A percentile compares a stretch with the other conserved stretches of the same genome.
These are phyloP conservation scores for Kodamaea kaohsiungensis DNA, from an alignment of 805 yeast genomes.

Conservation along the genomic window DNA sequence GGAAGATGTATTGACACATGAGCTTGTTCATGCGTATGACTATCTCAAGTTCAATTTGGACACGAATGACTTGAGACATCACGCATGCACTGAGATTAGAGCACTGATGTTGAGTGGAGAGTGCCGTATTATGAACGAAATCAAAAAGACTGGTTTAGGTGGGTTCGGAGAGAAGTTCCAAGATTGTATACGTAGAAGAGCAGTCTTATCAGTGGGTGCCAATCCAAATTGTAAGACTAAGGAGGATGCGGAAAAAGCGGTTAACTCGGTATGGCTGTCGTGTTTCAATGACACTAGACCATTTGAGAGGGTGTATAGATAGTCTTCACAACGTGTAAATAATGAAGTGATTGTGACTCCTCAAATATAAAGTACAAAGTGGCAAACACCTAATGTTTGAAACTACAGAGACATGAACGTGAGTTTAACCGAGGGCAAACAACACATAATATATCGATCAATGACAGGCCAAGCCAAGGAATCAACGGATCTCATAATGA, in stretches of 20 bases:
- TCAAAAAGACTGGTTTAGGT: conserved; percentile 53
- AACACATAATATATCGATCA: too few species aligned
- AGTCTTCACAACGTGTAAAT: neutral
- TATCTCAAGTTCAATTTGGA: conserved; percentile 84
- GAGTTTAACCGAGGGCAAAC: too few species aligned
- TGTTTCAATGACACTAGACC: conserved; percentile 97
- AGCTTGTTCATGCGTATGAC: conserved; percentile 91
- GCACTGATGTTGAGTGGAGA: conserved; percentile 94
- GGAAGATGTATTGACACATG: conserved; percentile 92
- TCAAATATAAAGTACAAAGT: too few species aligned
- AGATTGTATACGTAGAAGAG: conserved; percentile 86
- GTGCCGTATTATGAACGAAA: conserved; percentile 87
- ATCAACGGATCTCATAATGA: too few species aligned
- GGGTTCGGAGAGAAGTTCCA: conserved; percentile 82
- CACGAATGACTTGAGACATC: conserved; percentile 83
- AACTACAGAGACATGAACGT: too few species aligned
- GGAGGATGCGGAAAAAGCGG: conserved; percentile 75
- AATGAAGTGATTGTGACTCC: too few species aligned
- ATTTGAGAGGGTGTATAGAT: conserved; percentile 86
- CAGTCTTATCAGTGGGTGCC: conserved; percentile 77
- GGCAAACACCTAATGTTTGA: too few species aligned
- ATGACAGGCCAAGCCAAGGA: too few species aligned
- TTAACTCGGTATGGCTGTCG: conserved; percentile 86
- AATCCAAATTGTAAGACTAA: conserved; percentile 79
- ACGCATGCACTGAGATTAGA: conserved; percentile 95